phyloP scores from a whole-genome alignment of 2,329 filamentous ascomycete genomes.

The Endoconidiophora laricicola region DNA sequence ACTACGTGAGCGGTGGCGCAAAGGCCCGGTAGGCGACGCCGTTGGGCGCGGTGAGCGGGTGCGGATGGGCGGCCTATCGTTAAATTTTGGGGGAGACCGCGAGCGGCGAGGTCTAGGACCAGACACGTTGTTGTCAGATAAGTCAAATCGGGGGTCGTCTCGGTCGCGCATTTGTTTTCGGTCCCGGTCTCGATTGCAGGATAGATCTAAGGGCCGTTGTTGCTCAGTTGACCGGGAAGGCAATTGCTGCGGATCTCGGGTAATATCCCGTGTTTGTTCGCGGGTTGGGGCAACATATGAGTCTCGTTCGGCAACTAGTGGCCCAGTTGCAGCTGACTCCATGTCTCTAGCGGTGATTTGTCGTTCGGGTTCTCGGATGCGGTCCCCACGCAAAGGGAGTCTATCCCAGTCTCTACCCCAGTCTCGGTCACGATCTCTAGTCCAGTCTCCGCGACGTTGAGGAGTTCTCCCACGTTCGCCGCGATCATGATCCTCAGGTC shows the following conservation, averaged over 20 bases:
- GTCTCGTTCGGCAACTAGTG: not conserved
- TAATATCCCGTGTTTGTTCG: slow-evolving; percentile 3
- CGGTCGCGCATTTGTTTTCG: slow-evolving; percentile 17
- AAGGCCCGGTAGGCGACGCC: slow-evolving; percentile 3
- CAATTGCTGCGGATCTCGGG: slow-evolving; percentile 3
- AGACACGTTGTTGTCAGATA: not conserved
- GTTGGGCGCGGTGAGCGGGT: slow-evolving; percentile 1
- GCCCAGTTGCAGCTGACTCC: not conserved
- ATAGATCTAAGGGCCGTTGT: slow-evolving; percentile 14
- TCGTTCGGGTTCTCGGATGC: slow-evolving; percentile 5
- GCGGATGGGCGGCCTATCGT: slow-evolving; percentile 4
- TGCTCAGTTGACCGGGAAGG: not conserved
- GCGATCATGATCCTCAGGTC: slow-evolving; percentile 21
- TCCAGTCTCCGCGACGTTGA: slow-evolving; percentile 20
- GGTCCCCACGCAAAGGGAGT: not conserved
- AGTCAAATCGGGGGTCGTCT: slow-evolving; percentile 18
- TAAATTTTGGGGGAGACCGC: slow-evolving; percentile 31
- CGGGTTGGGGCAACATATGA: not conserved
- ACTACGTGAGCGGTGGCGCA: slow-evolving; percentile 9
- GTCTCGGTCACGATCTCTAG: slow-evolving; percentile 18
- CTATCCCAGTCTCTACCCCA: slow-evolving; percentile 16
- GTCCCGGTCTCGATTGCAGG: slow-evolving; percentile 22
- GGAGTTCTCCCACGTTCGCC: slow-evolving; percentile 25
- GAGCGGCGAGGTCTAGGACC: slow-evolving; percentile 26
- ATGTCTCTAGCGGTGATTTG: slow-evolving; percentile 11